phyloP scores from a whole-genome alignment of 352 stramenopile species.

The Phytophthora tentaculata region DNA sequence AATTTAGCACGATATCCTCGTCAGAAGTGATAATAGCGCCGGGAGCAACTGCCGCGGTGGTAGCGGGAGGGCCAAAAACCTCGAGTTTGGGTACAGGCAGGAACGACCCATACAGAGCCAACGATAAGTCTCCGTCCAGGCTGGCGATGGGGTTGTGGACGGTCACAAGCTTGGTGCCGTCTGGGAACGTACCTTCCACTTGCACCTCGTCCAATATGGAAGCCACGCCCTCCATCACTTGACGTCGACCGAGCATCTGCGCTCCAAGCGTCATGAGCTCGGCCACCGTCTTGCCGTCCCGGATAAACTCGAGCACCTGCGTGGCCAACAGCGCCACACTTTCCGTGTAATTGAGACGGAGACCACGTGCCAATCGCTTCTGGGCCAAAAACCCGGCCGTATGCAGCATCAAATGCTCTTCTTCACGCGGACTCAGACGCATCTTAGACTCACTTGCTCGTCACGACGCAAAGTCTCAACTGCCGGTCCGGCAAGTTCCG shows the following conservation, averaged over 20 bases:
- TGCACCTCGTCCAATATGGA: constrained; percentile 94
- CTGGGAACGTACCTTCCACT: constrained; percentile 97
- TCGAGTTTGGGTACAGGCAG: constrained; percentile 89
- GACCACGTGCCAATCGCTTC: constrained; percentile 92
- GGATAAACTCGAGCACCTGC: constrained; percentile 95
- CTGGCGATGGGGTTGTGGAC: constrained; percentile 93
- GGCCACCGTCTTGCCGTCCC: constrained; percentile 90
- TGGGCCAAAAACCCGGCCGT: constrained; percentile 93
- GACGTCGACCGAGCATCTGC: constrained; percentile 84
- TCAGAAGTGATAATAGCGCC: constrained; percentile 71
- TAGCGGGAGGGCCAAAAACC: constrained; percentile 50
- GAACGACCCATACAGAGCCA: constrained; percentile 95
- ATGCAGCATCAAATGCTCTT: constrained; percentile 82
- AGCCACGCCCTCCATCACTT: constrained; percentile 94
- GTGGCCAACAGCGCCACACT: constrained; percentile 93
- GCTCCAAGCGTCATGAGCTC: constrained; percentile 90
- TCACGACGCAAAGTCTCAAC: constrained; percentile 24
- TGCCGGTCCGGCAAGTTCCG: constrained; percentile 17
- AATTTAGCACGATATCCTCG: constrained; percentile 87
- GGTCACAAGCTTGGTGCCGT: constrained; percentile 98
- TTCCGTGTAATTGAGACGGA: constrained; percentile 95
- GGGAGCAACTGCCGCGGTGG: constrained; percentile 35
- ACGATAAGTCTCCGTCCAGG: constrained; percentile 88
- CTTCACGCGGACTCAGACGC: constrained; percentile 71
- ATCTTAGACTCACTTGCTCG: constrained; percentile 22